A percentile compares a stretch with the other conserved stretches of the same genome.
Conservation (phyloP, 176 grass and related monocot species). For the Triticum monococcum region DNA sequence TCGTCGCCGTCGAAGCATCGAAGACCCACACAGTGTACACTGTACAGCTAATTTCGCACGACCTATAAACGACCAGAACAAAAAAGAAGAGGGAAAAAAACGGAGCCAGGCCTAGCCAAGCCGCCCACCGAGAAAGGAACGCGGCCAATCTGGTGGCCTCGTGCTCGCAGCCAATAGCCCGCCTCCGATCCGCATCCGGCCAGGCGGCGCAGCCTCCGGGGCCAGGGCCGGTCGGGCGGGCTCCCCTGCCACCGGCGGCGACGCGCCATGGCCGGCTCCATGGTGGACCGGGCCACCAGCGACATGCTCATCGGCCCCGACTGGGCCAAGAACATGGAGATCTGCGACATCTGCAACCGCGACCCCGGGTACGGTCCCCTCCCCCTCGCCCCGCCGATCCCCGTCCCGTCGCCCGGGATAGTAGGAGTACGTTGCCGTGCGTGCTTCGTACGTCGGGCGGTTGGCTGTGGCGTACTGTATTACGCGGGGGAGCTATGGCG, state of each 20-base stretch:
- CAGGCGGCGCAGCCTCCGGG: neutral
- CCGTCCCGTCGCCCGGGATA: neutral
- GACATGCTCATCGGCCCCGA: constrained; percentile 85
- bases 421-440: neutral
- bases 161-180: neutral
- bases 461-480: neutral
- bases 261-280: constrained; percentile 56
- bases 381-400: neutral
- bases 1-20: neutral
- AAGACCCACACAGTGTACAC: neutral
- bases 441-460: neutral
- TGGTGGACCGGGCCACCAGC: constrained; percentile 83
- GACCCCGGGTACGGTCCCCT: constrained; percentile 63
- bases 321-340: constrained; percentile 98
- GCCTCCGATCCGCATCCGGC: constrained; percentile 35
- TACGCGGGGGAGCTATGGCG: neutral
- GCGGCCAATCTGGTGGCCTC: constrained; percentile 25
- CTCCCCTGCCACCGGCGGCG: constrained; percentile 16
- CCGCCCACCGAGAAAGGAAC: constrained; percentile 1
- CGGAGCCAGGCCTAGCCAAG: neutral
- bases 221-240: neutral
- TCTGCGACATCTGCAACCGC: constrained; percentile 94
- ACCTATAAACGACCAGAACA: neutral
- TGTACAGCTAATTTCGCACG: constrained; percentile 22
- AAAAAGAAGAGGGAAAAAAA: neutral